phyloP scores from a whole-genome alignment of 2,329 filamentous ascomycete genomes.

The Aaosphaeria pasadenensis region DNA sequence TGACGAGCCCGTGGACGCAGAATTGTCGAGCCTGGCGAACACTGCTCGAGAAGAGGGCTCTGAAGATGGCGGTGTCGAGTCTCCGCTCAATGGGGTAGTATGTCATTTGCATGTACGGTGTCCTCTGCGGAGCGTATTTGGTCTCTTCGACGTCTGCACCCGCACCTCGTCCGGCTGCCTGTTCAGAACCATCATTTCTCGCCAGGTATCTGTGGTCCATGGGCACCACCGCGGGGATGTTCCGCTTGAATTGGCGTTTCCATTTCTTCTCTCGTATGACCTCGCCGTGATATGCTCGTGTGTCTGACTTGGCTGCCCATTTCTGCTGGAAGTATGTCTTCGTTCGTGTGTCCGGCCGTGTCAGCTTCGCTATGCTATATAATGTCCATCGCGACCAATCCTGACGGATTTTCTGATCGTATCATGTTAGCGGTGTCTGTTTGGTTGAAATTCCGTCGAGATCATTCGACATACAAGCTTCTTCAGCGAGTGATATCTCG shows the following conservation, averaged over 20 bases:
- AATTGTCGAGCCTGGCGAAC: constrained; percentile 91
- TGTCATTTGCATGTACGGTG: constrained; percentile 94
- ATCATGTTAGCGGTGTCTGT: too few species aligned
- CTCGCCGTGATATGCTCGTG: constrained; percentile 90
- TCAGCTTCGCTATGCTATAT: constrained; percentile 72
- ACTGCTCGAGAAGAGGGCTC: constrained; percentile 91
- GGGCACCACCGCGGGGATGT: constrained; percentile 76
- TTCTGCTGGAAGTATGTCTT: constrained; percentile 96
- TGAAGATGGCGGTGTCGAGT: constrained; percentile 90
- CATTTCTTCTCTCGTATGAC: constrained; percentile 91
- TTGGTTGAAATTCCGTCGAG: too few species aligned
- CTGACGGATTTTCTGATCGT: constrained; percentile 77
- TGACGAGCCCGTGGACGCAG: constrained; percentile 87
- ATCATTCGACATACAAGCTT: constrained; percentile 50
- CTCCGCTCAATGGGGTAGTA: constrained; percentile 89
- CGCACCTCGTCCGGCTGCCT: constrained; percentile 79
- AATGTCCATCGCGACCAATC: constrained; percentile 98
- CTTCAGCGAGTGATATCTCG: constrained; percentile 65
- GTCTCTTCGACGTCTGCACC: constrained; percentile 48
- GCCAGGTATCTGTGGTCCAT: constrained; percentile 83
- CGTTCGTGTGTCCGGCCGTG: constrained; percentile 34
- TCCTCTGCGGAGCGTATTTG: constrained; percentile 45
- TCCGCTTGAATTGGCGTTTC: constrained; percentile 86
- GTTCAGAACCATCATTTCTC: constrained; percentile 73
- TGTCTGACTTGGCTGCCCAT: constrained; percentile 83